Evolutionary conservation across 1,284 basidiomycete genomes (phyloP).

Genomic region (Cystobasidiaceae sp.): DNA sequence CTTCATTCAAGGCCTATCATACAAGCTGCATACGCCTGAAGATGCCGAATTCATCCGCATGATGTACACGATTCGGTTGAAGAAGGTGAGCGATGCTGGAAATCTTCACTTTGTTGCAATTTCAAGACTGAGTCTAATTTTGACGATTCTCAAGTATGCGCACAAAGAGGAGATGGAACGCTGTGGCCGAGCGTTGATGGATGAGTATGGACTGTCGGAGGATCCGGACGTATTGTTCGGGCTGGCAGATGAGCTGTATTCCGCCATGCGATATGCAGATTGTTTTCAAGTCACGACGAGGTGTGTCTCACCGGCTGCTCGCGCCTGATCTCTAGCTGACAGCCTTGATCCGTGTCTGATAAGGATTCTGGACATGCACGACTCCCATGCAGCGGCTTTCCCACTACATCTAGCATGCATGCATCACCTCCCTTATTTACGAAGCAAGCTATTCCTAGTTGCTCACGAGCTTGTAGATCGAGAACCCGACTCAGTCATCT

Average conservation of each 20-base stretch:
- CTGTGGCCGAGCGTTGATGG: slow-evolving; percentile 65
- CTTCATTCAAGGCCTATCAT: slow-evolving; percentile 80
- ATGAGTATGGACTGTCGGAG: slow-evolving; percentile 72
- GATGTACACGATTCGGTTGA: slow-evolving; percentile 83
- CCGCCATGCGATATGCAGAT: slow-evolving; percentile 85
- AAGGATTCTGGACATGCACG: slow-evolving; percentile 73
- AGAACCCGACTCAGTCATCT: slow-evolving; percentile 83
- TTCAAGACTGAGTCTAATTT: not conserved
- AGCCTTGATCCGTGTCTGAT: not conserved
- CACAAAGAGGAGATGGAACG: slow-evolving; percentile 73
- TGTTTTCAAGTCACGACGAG: slow-evolving; percentile 81
- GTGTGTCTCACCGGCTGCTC: slow-evolving; percentile 48
- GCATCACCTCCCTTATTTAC: slow-evolving; percentile 84
- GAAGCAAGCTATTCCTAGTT: slow-evolving; percentile 87
- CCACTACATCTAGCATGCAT: slow-evolving; percentile 95
- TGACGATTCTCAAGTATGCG: slow-evolving; percentile 54
- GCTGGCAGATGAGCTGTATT: slow-evolving; percentile 84
- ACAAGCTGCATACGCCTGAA: slow-evolving; percentile 67
- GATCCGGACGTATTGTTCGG: slow-evolving; percentile 90
- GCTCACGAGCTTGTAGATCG: slow-evolving; percentile 92
- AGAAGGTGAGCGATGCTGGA: slow-evolving; percentile 56
- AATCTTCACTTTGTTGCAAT: not conserved
- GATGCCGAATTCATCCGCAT: slow-evolving; percentile 84
- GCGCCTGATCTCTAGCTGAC: not conserved
- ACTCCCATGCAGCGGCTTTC: slow-evolving; percentile 77